Conservation (phyloP, 2,329 filamentous ascomycete genomes). For the Immersiporthe knoxdaviesiana region DNA sequence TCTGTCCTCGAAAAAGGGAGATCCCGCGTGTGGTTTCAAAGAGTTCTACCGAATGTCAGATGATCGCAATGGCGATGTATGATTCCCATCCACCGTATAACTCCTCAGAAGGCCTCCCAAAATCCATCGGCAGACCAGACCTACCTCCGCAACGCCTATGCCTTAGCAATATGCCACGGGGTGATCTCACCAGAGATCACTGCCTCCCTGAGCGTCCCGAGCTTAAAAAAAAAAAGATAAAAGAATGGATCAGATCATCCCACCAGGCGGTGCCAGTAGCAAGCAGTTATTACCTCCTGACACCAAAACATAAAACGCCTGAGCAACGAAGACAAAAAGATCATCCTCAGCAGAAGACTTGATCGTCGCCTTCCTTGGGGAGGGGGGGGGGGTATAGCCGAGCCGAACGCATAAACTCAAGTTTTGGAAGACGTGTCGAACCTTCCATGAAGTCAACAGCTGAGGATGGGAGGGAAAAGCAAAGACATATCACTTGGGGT, state of each 20-base stretch:
- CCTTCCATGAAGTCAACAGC: background rate
- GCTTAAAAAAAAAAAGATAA: background rate
- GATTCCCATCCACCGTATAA: constrained; percentile 1
- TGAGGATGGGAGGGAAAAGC: no score
- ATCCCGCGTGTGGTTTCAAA: background rate
- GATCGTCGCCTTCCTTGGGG: background rate
- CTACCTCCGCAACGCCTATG: constrained; percentile 26
- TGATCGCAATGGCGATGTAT: background rate
- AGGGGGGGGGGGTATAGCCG: background rate
- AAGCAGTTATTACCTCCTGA: background rate
- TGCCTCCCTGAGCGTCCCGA: constrained; percentile 6
- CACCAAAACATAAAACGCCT: background rate
- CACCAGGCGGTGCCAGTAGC: background rate
- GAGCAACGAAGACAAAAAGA: background rate
- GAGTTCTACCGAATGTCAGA: background rate
- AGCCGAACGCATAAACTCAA: background rate
- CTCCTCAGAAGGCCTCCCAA: constrained; percentile 1
- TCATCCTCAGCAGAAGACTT: background rate
- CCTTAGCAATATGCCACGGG: constrained; percentile 29
- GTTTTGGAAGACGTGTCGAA: background rate
- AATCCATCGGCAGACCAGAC: constrained; percentile 5
- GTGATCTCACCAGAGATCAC: constrained; percentile 8
- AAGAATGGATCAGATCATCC: background rate
- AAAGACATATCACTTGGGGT: constrained; percentile 32
- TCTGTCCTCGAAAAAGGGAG: background rate